Conservation (phyloP, 2,329 filamentous ascomycete species). For the Pestalotiopsis sp. region DNA sequence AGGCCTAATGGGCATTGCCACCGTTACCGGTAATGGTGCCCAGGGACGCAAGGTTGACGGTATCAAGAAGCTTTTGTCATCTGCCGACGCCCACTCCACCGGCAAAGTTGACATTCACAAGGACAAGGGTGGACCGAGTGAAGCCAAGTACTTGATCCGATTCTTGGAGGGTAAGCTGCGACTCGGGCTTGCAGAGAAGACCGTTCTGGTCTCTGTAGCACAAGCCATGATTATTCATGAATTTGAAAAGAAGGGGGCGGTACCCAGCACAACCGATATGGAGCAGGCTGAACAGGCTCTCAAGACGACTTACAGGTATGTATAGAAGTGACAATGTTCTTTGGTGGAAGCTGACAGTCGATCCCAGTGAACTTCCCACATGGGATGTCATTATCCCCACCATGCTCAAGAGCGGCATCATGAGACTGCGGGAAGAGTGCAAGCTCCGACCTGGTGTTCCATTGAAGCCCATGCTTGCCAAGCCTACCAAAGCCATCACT, state of each 20-base stretch:
- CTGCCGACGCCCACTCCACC: conserved; percentile 74
- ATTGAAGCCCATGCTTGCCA: conserved; percentile 97
- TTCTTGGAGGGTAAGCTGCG: conserved; percentile 94
- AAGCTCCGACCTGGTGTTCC: conserved; percentile 92
- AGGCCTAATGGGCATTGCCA: conserved; percentile 86
- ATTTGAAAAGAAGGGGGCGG: conserved; percentile 67
- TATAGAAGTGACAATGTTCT: background rate
- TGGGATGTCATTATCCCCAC: conserved; percentile 95
- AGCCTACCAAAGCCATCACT: conserved; percentile 96
- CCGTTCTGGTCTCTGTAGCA: conserved; percentile 84
- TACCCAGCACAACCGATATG: conserved; percentile 74
- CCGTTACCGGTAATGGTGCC: conserved; percentile 80
- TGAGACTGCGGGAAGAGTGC: conserved; percentile 80
- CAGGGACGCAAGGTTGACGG: conserved; percentile 89
- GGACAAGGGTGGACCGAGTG: conserved; percentile 90
- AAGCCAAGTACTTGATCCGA: conserved; percentile 91
- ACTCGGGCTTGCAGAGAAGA: conserved; percentile 88
- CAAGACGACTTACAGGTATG: conserved; percentile 86
- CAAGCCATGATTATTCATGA: conserved; percentile 89
- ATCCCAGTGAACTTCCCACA: conserved; percentile 81
- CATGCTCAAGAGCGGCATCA: conserved; percentile 84
- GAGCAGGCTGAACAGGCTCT: conserved; percentile 83
- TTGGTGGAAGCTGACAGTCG: background rate
- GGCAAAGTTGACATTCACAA: conserved; percentile 88
- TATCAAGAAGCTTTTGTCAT: conserved; percentile 95